phyloP scores from a whole-genome alignment of 2,329 filamentous ascomycete species.

The Fusarium sp. region DNA sequence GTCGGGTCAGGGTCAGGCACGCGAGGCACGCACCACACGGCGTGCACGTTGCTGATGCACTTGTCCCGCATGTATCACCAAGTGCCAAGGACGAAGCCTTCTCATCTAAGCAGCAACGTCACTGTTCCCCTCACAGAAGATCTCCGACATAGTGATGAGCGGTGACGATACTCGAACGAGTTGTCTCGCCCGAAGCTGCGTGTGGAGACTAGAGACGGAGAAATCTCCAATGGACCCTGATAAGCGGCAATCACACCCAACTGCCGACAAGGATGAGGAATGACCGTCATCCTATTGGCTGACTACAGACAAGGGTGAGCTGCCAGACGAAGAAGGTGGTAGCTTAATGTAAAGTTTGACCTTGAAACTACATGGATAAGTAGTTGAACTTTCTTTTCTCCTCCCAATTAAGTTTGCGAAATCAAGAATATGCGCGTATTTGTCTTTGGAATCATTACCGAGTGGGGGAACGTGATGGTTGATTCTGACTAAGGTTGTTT shows the following conservation, averaged over 20 bases:
- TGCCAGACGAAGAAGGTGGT: constrained; percentile 34
- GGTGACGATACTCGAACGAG: constrained; percentile 34
- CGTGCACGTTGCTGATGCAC: no score
- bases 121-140: neutral
- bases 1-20: neutral
- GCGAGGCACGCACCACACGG: neutral
- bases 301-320: constrained; percentile 15
- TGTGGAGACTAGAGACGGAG: constrained; percentile 39
- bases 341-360: constrained; percentile 25
- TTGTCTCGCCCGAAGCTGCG: constrained; percentile 19
- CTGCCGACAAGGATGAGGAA: constrained; percentile 41
- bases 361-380: constrained; percentile 1
- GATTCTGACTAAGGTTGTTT: constrained; percentile 2
- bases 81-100: constrained; percentile 14
- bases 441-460: neutral
- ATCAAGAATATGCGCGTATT: neutral
- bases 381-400: constrained; percentile 5
- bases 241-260: constrained; percentile 34
- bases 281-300: constrained; percentile 24
- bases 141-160: constrained; percentile 38
- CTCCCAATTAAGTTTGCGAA: neutral
- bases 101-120: constrained; percentile 14
- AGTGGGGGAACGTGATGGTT: neutral
- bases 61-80: constrained; percentile 6
- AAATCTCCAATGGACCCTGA: constrained; percentile 23